phyloP scores from a whole-genome alignment of 176 grass and related monocot species.

The Areca catechu region DNA sequence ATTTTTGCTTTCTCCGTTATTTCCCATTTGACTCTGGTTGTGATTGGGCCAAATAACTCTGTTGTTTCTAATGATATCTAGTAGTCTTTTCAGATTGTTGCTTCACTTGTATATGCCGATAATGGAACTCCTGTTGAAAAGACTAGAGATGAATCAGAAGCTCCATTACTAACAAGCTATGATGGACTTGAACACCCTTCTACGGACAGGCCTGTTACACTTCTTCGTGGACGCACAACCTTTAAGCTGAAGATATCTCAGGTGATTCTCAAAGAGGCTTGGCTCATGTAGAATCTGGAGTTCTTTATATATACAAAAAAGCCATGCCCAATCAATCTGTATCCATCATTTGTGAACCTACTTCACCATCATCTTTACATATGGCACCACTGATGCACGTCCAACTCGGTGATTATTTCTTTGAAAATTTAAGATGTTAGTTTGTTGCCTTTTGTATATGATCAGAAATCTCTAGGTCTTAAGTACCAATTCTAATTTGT shows the following conservation, averaged over 20 bases:
- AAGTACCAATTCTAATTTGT: too few relatives aligned
- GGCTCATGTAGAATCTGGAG: neutral
- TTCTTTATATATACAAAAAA: too few relatives aligned
- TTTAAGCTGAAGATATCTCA: conserved; percentile 97
- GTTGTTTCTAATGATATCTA: conserved; percentile 15
- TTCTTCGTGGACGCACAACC: conserved; percentile 53
- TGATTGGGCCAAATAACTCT: too few relatives aligned
- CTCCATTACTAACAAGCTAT: conserved; percentile 61
- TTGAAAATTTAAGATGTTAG: too few relatives aligned
- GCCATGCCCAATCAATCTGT: too few relatives aligned
- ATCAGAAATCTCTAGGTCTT: too few relatives aligned
- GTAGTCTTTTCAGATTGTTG: conserved; percentile 49
- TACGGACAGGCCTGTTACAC: conserved; percentile 50
- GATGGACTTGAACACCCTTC: conserved; percentile 89
- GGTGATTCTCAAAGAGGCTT: conserved; percentile 35
- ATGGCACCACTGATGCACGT: too few relatives aligned
- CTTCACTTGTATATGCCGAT: conserved; percentile 83
- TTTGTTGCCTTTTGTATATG: too few relatives aligned
- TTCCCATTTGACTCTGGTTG: neutral
- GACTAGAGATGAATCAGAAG: conserved; percentile 78
- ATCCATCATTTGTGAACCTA: too few relatives aligned
- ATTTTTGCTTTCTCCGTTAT: conserved; percentile 11
- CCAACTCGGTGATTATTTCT: too few relatives aligned
- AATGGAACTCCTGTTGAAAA: conserved; percentile 71
- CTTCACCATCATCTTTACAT: too few relatives aligned